These are phyloP conservation scores for Coniferiporia sulphurascens DNA, from an alignment of 1,284 basidiomycete species.

Conservation along the genomic window DNA sequence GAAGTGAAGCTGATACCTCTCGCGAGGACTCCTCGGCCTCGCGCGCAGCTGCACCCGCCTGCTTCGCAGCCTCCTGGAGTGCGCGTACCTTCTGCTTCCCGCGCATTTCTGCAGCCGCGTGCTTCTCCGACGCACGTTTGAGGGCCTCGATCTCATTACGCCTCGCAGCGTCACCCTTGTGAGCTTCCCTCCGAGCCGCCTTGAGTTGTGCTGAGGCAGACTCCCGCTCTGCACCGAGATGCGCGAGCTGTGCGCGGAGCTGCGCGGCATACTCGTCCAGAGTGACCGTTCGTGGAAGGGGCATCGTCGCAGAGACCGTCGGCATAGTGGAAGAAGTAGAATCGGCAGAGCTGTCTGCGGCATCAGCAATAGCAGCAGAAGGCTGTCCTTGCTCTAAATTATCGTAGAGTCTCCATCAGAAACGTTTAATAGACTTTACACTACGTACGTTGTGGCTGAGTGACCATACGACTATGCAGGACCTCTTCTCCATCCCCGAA, in stretches of 20 bases:
- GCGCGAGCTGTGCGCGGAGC: constrained; percentile 52
- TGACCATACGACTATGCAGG: constrained; percentile 57
- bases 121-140: constrained; percentile 68
- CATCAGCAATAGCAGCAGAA: not conserved
- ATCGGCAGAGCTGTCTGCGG: constrained; percentile 8
- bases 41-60: constrained; percentile 52
- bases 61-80: constrained; percentile 70
- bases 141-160: constrained; percentile 72
- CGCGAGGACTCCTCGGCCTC: constrained; percentile 49
- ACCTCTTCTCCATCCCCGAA: constrained; percentile 44
- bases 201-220: constrained; percentile 59
- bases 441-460: constrained; percentile 25
- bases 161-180: constrained; percentile 67
- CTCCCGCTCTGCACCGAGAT: constrained; percentile 55
- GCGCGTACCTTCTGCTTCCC: constrained; percentile 72
- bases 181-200: constrained; percentile 61
- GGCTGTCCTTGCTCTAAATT: constrained; percentile 1
- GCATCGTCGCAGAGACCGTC: constrained; percentile 26
- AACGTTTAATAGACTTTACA: not conserved
- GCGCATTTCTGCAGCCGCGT: constrained; percentile 56
- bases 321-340: constrained; percentile 7
- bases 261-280: constrained; percentile 60
- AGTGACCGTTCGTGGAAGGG: constrained; percentile 27
- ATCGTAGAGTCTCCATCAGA: not conserved
- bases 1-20: constrained; percentile 49